Percentiles rank a stretch among this genome's conserved stretches.
Evolutionary conservation across 2,329 filamentous ascomycete species (phyloP).

Genomic region (Fusarium napiforme): DNA sequence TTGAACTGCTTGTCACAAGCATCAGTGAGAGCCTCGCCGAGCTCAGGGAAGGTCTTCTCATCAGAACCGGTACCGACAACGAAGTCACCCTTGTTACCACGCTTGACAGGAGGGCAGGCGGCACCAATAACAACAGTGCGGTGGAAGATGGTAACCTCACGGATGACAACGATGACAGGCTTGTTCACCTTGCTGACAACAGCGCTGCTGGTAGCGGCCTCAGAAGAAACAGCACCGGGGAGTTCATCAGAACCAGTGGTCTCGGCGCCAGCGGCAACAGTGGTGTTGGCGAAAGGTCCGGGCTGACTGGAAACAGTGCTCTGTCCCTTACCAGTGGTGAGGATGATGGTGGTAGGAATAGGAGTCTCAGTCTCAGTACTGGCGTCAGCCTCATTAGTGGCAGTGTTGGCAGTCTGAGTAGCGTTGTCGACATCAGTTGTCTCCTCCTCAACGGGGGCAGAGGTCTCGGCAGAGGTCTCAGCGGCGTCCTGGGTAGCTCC

Average conservation of each 20-base stretch:
- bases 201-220: conserved; percentile 30
- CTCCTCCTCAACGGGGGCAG: conserved; percentile 22
- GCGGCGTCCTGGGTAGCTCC: conserved; percentile 7
- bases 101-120: conserved; percentile 42
- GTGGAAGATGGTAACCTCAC: conserved; percentile 40
- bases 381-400: conserved; percentile 21
- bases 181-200: conserved; percentile 30
- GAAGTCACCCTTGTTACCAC: conserved; percentile 32
- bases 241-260: conserved; percentile 16
- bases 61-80: conserved; percentile 36
- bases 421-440: conserved; percentile 20
- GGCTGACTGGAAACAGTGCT: conserved; percentile 18
- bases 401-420: conserved; percentile 24
- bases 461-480: conserved; percentile 14
- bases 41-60: conserved; percentile 32
- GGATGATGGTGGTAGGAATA: conserved; percentile 28
- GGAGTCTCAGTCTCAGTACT: conserved; percentile 18
- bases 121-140: conserved; percentile 39
- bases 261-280: conserved; percentile 14
- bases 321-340: conserved; percentile 31
- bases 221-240: conserved; percentile 10
- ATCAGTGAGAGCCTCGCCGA: conserved; percentile 37
- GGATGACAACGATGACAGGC: conserved; percentile 39
- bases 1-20: conserved; percentile 44
- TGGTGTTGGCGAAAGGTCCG: conserved; percentile 37